Evolutionary conservation across 2,329 filamentous ascomycete genomes (phyloP), one percentile per base, ranked within the genome.

Genomic region (Celoporthe dispersa): DNA sequence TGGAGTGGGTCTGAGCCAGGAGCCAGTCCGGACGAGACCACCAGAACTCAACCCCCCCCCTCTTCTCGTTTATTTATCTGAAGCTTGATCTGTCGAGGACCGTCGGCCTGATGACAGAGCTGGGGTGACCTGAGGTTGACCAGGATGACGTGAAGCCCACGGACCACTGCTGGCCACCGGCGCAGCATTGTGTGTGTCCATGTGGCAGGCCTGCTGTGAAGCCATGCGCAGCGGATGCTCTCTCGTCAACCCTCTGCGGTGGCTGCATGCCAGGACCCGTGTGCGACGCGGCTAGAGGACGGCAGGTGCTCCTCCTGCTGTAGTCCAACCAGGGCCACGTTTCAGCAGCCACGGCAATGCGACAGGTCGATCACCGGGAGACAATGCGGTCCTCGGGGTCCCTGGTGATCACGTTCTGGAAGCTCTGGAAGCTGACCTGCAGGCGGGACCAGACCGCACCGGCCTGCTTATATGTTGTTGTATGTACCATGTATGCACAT

Each of bases 351-450:
- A n/a, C 37, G 19, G 31, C 22, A 25, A n/a, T 37, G 57, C 57
- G 31, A 60, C 19, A 60, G 33, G 57, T 60, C 57, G 57, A 37
- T 12, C 31, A n/a, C 33, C 22, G 31, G n/a, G 57, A 37, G 57
- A 60, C 31, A 14, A n/a, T 37, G 8, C 22, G 7, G 14, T 37
- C 33, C 22, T 22, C n/a, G 31, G 57, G 22, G 7, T 9, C 9
- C 57, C 31, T 60, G 57, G 57, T n/a, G 31, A 33, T 19, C 31
- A 9, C 16, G 33, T 60, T 60, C 57, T 60, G 22, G 57, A 60
- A 60, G 57, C 57, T 19, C 33, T 60, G 33, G 57, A 60, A 60
- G 57, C 16, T 60, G 57, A 19, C 25, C 53, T 57, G 53, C 53
- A 57, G 25, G 28, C 53, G 53, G 14, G 8, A 55, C 25, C 25